Evolutionary conservation across 441 rosid species (phyloP).

Genomic region (Populus hybrid): DNA sequence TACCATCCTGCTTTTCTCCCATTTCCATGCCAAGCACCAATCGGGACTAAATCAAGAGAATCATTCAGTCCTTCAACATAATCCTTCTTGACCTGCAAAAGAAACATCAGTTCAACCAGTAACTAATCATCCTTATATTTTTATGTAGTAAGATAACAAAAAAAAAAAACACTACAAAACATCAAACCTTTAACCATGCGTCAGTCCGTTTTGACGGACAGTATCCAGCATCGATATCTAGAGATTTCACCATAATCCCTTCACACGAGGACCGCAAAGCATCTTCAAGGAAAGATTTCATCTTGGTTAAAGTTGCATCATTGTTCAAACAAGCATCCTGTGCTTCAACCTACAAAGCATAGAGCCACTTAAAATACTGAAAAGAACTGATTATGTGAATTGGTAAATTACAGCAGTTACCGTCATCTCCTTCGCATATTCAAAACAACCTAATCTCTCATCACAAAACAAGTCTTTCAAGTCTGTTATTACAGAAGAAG

Average conservation of each 20-base stretch:
- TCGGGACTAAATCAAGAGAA: constrained; percentile 88
- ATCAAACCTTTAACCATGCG: constrained; percentile 81
- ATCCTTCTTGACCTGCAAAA: constrained; percentile 79
- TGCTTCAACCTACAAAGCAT: constrained; percentile 53
- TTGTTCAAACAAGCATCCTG: constrained; percentile 47
- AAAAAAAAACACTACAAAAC: neutral
- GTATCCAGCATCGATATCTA: constrained; percentile 72
- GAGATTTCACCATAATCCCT: constrained; percentile 78
- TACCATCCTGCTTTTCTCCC: constrained; percentile 98
- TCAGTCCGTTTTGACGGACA: constrained; percentile 82
- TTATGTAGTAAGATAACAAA: neutral
- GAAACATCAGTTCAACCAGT: constrained; percentile 10
- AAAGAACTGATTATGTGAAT: neutral
- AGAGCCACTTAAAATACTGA: constrained; percentile 16
- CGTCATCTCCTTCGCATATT: constrained; percentile 61
- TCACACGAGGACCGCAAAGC: constrained; percentile 75
- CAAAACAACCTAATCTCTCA: constrained; percentile 65
- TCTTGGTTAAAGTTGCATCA: constrained; percentile 38
- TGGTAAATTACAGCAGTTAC: constrained; percentile 37
- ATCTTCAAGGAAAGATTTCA: constrained; percentile 65
- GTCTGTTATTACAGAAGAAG: constrained; percentile 35
- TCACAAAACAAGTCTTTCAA: constrained; percentile 59
- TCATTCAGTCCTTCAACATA: constrained; percentile 77
- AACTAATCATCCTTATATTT: constrained; percentile 7
- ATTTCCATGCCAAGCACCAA: constrained; percentile 95